These are phyloP conservation scores for Komagataella pastoris DNA, from an alignment of 805 yeast genomes.

Conservation along the genomic window DNA sequence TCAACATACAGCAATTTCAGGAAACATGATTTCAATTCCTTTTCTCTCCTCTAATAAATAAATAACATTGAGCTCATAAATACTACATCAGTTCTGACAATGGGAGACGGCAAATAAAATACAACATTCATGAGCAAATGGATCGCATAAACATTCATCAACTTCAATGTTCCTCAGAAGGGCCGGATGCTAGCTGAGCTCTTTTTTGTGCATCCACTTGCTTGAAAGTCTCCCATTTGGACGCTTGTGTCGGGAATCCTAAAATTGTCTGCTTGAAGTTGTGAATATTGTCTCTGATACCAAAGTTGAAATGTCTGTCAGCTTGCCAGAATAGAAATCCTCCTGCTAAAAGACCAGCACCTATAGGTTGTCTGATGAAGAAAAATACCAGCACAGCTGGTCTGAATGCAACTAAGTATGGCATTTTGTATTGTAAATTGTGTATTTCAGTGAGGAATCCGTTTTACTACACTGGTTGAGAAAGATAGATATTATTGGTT, in stretches of 20 bases:
- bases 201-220: conserved; percentile 17
- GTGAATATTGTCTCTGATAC: conserved; percentile 15
- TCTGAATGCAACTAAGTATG: conserved; percentile 12
- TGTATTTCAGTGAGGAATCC: background rate
- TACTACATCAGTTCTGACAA: background rate
- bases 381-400: conserved; percentile 22
- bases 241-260: conserved; percentile 19
- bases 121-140: background rate
- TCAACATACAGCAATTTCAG: background rate
- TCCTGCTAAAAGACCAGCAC: conserved; percentile 17
- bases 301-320: conserved; percentile 18
- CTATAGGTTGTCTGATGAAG: conserved; percentile 22
- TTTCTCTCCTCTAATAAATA: background rate
- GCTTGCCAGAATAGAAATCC: conserved; percentile 22
- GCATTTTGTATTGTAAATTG: background rate
- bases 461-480: background rate
- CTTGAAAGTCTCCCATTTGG: conserved; percentile 17
- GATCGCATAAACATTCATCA: background rate
- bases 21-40: background rate
- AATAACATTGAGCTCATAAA: background rate
- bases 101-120: background rate
- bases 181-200: background rate
- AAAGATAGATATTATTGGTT: background rate
- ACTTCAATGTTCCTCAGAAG: background rate
- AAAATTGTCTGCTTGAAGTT: conserved; percentile 13